phyloP scores from a whole-genome alignment of 192 early-diverging fungal genomes.

The Mortierella antarctica region DNA sequence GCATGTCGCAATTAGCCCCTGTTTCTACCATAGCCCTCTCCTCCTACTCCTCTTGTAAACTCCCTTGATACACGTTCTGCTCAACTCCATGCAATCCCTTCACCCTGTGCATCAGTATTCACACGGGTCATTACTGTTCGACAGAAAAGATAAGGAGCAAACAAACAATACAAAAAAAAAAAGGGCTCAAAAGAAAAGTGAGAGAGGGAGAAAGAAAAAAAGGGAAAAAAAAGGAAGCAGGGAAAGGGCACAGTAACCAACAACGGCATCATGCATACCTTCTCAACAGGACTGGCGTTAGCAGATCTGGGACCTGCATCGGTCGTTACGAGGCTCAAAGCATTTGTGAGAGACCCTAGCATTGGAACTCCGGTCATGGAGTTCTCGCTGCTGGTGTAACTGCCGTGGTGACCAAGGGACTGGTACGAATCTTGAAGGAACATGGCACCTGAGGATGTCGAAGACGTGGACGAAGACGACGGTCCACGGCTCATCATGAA shows the following conservation, averaged over 20 bases:
- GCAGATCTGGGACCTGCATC: no score
- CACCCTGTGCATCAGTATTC: no score
- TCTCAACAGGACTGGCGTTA: no score
- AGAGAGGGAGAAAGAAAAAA: neutral
- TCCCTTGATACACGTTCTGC: no score
- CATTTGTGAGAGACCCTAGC: neutral
- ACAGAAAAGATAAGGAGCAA: neutral
- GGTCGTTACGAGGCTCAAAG: no score
- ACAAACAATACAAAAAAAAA: neutral
- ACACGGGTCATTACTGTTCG: neutral
- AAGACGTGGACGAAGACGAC: constrained; percentile 44
- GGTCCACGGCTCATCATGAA: constrained; percentile 34
- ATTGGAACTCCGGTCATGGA: constrained; percentile 8
- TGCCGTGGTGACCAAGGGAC: constrained; percentile 4
- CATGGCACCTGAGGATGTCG: constrained; percentile 24
- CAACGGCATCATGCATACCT: neutral
- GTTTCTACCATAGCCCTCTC: no score
- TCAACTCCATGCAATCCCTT: no score
- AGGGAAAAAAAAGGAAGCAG: neutral
- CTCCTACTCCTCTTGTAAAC: no score
- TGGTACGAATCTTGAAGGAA: constrained; percentile 16
- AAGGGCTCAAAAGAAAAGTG: neutral
- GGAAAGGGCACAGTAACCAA: neutral
- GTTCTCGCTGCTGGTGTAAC: neutral
- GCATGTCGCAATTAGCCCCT: no score